A percentile compares a stretch with the other conserved stretches of the same genome.
Conservation (phyloP, 345 rosid species). For the Conringia planisiliqua region DNA sequence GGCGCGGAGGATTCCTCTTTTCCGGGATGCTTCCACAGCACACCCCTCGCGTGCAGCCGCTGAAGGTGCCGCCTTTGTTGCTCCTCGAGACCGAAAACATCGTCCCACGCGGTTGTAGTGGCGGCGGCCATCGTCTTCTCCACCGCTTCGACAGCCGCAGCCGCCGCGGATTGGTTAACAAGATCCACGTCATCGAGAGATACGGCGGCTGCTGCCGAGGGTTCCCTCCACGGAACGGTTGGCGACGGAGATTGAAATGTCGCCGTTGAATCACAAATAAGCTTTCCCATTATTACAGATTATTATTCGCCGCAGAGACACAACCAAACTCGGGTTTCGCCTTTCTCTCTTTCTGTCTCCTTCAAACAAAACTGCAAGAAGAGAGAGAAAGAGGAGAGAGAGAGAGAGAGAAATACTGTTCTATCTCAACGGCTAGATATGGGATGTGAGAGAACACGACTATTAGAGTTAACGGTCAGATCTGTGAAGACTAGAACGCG, state of each 20-base stretch:
- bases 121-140: constrained; percentile 36
- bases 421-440: constrained; percentile 34
- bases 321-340: background rate
- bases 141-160: constrained; percentile 52
- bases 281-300: constrained; percentile 62
- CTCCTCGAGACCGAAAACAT: constrained; percentile 83
- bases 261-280: constrained; percentile 71
- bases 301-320: background rate
- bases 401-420: background rate
- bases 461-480: constrained; percentile 36
- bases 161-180: constrained; percentile 43
- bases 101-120: constrained; percentile 56
- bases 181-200: constrained; percentile 51
- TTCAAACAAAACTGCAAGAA: constrained; percentile 12
- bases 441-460: constrained; percentile 19
- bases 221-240: constrained; percentile 55
- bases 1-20: constrained; percentile 44
- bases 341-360: background rate
- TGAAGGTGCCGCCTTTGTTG: constrained; percentile 76
- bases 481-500: constrained; percentile 25
- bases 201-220: constrained; percentile 37
- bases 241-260: constrained; percentile 69
- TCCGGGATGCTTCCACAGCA: constrained; percentile 81
- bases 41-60: constrained; percentile 73
- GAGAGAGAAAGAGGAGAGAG: constrained; percentile 6